Base-by-base conservation (phyloP, 2,329 filamentous ascomycete species). In the Sordariomycetes sp. region DNA sequence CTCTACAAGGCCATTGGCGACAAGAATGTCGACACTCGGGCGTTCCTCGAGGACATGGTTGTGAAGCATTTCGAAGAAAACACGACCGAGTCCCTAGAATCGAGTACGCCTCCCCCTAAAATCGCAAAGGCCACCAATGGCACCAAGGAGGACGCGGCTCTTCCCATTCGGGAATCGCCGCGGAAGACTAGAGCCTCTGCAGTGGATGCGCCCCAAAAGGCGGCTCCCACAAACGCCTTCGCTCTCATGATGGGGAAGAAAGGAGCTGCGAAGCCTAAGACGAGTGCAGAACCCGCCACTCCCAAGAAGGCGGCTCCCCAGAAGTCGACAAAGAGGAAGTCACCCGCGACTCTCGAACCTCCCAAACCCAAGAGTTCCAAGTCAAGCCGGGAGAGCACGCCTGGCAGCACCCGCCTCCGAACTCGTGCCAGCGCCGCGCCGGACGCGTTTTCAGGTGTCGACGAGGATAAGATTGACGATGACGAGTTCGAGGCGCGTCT, bases 1-100 rank as follows among this genome's bases (percentile, higher is more conserved):
- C 72, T 99, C 0, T 99, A 99, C 66, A 84, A 84, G 55, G 77
- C 76, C 0, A 74, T 86, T 36, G 79, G 69, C 57, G 76, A 85
- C 64, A 81, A 80, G 60, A 73, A 73, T 1, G 68, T 72, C 1
- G 82, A 86, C 61, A 80, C 80, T 0, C 80, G 91, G 32, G 81
- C 87, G 17, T 96, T 92, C 59, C 73, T 97, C 1, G 90, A 96
- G 63, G 83, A 87, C 56, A 95, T 91, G 64, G 85, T 87, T 0
- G 73, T 84, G 0, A 84, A 90, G 59, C 76, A 78, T 12, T 73
- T 91, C 20, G 84, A 36, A 10, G 59, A 59, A n/a, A 60, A 25
- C n/a, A 57, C 25, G n/a, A 28, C 24, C 20, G 53, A 39, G 15
- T 55, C 58, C 3, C 42, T 22, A 24, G 24, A 42, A 35, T 55